phyloP scores from a whole-genome alignment of 495 filamentous ascomycete genomes.

The Trichoderma orchidacearum region DNA sequence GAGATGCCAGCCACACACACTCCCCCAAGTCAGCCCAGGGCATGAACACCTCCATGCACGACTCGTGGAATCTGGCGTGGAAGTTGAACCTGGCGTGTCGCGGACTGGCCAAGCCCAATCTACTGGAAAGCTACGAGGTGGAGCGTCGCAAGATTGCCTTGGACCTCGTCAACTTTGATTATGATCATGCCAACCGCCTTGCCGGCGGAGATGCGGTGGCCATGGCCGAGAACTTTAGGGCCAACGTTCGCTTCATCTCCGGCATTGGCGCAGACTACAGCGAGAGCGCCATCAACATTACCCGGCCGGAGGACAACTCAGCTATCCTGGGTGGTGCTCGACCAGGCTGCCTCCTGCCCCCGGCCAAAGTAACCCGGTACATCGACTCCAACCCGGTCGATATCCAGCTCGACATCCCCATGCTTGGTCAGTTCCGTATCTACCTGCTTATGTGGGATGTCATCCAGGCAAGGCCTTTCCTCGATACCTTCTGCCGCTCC shows the following conservation, averaged over 20 bases:
- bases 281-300: conserved; percentile 40
- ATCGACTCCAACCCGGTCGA: conserved; percentile 60
- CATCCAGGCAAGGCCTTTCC: conserved; percentile 33
- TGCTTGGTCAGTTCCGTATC: conserved; percentile 54
- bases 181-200: conserved; percentile 44
- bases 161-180: conserved; percentile 56
- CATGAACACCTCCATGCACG: conserved; percentile 71
- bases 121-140: conserved; percentile 50
- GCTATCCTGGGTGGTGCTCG: conserved; percentile 30
- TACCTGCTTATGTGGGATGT: conserved; percentile 50
- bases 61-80: conserved; percentile 67
- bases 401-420: conserved; percentile 57
- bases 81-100: conserved; percentile 52
- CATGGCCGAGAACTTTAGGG: conserved; percentile 47
- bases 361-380: conserved; percentile 51
- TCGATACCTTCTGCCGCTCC: conserved; percentile 35
- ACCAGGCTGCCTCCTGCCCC: conserved; percentile 46
- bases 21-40: conserved; percentile 65
- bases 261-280: conserved; percentile 52
- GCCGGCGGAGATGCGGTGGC: conserved; percentile 40
- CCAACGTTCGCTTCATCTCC: conserved; percentile 54
- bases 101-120: conserved; percentile 33
- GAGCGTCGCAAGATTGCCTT: conserved; percentile 50
- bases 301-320: conserved; percentile 12
- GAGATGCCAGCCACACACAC: conserved; percentile 65